Evolutionary conservation across 208 protist genomes (phyloP).

Genomic region (Endotrypanum monterogeii): DNA sequence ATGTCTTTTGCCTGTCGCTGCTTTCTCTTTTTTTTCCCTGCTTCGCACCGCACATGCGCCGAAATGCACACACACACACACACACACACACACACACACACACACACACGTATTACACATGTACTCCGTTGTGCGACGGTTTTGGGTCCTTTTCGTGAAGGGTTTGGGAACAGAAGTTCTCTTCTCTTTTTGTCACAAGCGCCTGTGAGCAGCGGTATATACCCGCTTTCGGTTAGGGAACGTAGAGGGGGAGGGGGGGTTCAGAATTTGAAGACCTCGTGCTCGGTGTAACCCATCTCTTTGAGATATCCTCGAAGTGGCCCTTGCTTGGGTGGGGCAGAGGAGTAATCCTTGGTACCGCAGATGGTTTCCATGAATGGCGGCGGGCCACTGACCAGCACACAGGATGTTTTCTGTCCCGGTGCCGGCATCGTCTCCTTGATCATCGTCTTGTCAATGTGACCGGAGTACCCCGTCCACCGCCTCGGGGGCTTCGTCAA

Average conservation of each 20-base stretch:
- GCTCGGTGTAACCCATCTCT: constrained; percentile 67
- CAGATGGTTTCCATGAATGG: constrained; percentile 80
- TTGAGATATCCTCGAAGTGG: constrained; percentile 63
- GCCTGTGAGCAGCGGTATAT: neutral
- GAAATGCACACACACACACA: neutral
- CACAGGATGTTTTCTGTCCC: constrained; percentile 26
- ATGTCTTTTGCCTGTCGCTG: neutral
- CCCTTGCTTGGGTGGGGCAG: constrained; percentile 63
- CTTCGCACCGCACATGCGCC: no score
- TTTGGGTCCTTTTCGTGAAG: no score
- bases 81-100: neutral
- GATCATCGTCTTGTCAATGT: constrained; percentile 64
- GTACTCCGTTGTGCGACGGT: no score
- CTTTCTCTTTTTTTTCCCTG: no score
- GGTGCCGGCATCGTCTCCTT: constrained; percentile 65
- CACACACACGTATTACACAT: no score
- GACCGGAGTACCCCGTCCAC: constrained; percentile 70
- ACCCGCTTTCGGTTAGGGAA: neutral
- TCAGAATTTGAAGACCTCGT: constrained; percentile 83
- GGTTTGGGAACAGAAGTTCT: no score
- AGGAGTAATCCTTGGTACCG: constrained; percentile 67
- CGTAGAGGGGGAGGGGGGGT: neutral
- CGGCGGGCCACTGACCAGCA: constrained; percentile 80
- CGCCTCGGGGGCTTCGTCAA: constrained; percentile 50
- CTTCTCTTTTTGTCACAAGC: neutral